These are phyloP conservation scores for Oryza meridionalis DNA, from an alignment of 176 grass and related monocot genomes.

Conservation along the genomic window DNA sequence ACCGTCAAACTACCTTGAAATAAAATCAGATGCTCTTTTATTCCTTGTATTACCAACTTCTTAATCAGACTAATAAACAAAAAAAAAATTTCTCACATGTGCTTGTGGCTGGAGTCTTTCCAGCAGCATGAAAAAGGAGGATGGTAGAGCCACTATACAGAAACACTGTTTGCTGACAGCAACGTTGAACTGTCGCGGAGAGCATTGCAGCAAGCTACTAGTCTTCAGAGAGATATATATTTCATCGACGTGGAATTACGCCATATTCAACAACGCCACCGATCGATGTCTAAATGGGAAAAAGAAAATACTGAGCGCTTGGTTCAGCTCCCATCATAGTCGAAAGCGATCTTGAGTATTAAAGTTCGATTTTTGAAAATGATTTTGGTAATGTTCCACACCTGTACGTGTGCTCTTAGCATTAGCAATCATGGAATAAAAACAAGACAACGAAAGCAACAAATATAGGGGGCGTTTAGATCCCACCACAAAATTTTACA, in stretches of 20 bases:
- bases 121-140: slow-evolving; percentile 13
- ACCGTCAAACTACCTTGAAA: background rate
- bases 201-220: background rate
- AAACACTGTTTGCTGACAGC: background rate
- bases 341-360: background rate
- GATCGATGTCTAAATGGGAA: background rate
- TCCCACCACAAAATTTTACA: too few relatives aligned
- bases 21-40: background rate
- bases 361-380: background rate
- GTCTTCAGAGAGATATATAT: background rate
- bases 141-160: background rate
- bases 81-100: background rate
- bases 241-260: background rate
- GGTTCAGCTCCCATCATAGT: background rate
- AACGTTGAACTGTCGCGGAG: background rate
- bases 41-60: background rate
- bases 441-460: background rate
- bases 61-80: background rate
- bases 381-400: too few relatives aligned
- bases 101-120: background rate
- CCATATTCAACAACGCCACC: background rate
- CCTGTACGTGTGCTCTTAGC: too few relatives aligned
- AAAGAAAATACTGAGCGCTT: background rate
- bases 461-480: background rate
- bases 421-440: background rate